Evolutionary conservation across 495 filamentous ascomycete genomes (phyloP).

Genomic region (Trichocladium uniseriatum): DNA sequence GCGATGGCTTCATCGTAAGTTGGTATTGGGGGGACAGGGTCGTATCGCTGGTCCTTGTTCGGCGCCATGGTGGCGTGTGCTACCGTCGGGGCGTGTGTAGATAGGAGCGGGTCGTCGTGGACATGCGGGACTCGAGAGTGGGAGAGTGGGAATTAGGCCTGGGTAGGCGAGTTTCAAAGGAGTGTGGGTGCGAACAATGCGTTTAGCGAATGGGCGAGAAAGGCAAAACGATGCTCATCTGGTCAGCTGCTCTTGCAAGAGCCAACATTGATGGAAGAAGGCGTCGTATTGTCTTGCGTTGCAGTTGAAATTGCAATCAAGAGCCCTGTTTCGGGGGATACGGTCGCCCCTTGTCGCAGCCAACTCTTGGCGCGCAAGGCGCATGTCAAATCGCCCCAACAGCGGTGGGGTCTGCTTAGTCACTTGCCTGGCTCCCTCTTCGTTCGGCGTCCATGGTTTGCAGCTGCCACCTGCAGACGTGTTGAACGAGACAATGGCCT

Average conservation of each 20-base stretch:
- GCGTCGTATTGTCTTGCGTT: background rate
- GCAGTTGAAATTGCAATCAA: conserved; percentile 7
- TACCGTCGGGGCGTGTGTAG: conserved; percentile 3
- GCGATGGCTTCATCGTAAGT: conserved; percentile 84
- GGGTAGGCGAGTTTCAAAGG: background rate
- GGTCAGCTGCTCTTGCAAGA: conserved; percentile 15
- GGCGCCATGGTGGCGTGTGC: conserved; percentile 33
- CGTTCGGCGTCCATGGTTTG: too few species aligned
- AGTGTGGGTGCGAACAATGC: conserved; percentile 9
- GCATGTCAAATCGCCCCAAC: too few species aligned
- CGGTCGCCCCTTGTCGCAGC: background rate
- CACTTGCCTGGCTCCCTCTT: too few species aligned
- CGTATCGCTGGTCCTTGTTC: conserved; percentile 41
- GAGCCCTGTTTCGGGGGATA: background rate
- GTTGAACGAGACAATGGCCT: too few species aligned
- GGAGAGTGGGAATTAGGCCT: background rate
- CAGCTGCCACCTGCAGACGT: too few species aligned
- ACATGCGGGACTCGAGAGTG: conserved; percentile 13
- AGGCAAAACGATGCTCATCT: conserved; percentile 15
- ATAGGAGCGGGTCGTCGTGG: background rate
- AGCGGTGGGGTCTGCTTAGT: too few species aligned
- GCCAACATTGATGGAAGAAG: conserved; percentile 14
- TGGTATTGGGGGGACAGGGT: conserved; percentile 70
- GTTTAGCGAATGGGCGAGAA: conserved; percentile 11
- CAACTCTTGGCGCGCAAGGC: background rate